A percentile compares a stretch with the other conserved stretches of the same genome.
Conservation (phyloP, 208 protist genomes). For the Cochliopodium minus region DNA sequence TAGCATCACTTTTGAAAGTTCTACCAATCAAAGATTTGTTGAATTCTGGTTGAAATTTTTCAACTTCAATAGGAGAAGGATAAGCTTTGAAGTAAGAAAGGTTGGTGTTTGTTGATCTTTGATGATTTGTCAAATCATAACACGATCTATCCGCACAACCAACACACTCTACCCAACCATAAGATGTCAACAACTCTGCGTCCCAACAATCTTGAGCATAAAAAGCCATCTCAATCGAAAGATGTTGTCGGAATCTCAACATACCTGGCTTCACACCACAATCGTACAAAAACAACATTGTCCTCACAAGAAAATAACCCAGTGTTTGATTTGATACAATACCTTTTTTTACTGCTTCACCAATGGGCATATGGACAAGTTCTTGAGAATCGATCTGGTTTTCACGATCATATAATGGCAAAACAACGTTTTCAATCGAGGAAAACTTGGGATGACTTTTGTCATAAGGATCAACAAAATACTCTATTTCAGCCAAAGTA, state of each 20-base stretch:
- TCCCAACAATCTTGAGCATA: conserved; percentile 99
- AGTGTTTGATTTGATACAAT: conserved; percentile 90
- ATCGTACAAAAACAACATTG: conserved; percentile 67
- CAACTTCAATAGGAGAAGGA: conserved; percentile 45
- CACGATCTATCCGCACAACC: conserved; percentile 89
- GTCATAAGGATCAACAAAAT: conserved; percentile 88
- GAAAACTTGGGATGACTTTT: conserved; percentile 84
- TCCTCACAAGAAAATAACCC: conserved; percentile 92
- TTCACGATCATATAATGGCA: conserved; percentile 58
- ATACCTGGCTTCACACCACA: conserved; percentile 65
- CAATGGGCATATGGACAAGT: conserved; percentile 48
- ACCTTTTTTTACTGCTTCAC: conserved; percentile 51
- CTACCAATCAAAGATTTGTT: conserved; percentile 75
- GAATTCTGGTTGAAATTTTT: conserved; percentile 49
- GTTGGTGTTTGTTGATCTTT: conserved; percentile 54
- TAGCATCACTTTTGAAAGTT: conserved; percentile 57
- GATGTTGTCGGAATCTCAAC: conserved; percentile 85
- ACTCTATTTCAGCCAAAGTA: conserved; percentile 97
- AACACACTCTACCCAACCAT: conserved; percentile 96
- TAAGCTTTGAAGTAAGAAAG: conserved; percentile 72
- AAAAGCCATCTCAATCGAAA: conserved; percentile 93
- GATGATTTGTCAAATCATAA: conserved; percentile 87
- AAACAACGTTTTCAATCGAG: conserved; percentile 45
- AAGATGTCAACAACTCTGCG: conserved; percentile 78
- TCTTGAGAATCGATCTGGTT: conserved; percentile 51